Evolutionary conservation across 352 stramenopile genomes (phyloP).

Genomic region (Phytophthora megakarya): DNA sequence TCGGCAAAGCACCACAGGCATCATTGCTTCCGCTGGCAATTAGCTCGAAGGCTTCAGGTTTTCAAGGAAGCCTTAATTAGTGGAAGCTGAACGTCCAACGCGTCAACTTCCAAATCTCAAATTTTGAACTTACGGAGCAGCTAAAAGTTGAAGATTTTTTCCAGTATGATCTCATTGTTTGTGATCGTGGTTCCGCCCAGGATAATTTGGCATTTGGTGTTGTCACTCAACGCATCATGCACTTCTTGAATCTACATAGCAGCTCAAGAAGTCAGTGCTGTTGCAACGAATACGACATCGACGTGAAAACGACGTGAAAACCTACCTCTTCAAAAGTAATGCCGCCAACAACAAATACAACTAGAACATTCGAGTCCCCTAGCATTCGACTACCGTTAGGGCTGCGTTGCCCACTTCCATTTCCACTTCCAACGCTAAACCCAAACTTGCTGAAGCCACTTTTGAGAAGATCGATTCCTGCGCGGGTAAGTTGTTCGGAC

Average conservation of each 20-base stretch:
- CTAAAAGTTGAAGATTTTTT: slow-evolving; percentile 56
- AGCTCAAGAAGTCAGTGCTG: background rate
- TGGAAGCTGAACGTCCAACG: slow-evolving; percentile 7
- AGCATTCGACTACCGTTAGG: slow-evolving; percentile 36
- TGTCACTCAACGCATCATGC: slow-evolving; percentile 53
- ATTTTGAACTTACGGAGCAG: background rate
- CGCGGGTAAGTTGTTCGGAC: slow-evolving; percentile 75
- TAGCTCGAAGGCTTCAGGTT: slow-evolving; percentile 7
- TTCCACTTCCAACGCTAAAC: slow-evolving; percentile 45
- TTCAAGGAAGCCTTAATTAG: slow-evolving; percentile 18
- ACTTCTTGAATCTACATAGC: slow-evolving; percentile 68
- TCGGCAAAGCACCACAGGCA: background rate
- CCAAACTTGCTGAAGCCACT: slow-evolving; percentile 86
- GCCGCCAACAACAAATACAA: slow-evolving; percentile 80
- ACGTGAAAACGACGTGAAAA: background rate
- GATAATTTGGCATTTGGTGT: slow-evolving; percentile 62
- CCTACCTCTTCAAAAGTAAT: slow-evolving; percentile 79
- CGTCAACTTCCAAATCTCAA: background rate
- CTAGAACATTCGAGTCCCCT: slow-evolving; percentile 46
- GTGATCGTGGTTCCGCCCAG: slow-evolving; percentile 77
- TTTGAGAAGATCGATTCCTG: slow-evolving; percentile 80
- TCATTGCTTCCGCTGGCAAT: slow-evolving; percentile 11
- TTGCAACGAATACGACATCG: background rate
- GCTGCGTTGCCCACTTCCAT: slow-evolving; percentile 16
- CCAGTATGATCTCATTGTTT: slow-evolving; percentile 64